These are phyloP conservation scores for Chionographis japonica DNA, from an alignment of 106 monocot genomes.

Conservation along the genomic window DNA sequence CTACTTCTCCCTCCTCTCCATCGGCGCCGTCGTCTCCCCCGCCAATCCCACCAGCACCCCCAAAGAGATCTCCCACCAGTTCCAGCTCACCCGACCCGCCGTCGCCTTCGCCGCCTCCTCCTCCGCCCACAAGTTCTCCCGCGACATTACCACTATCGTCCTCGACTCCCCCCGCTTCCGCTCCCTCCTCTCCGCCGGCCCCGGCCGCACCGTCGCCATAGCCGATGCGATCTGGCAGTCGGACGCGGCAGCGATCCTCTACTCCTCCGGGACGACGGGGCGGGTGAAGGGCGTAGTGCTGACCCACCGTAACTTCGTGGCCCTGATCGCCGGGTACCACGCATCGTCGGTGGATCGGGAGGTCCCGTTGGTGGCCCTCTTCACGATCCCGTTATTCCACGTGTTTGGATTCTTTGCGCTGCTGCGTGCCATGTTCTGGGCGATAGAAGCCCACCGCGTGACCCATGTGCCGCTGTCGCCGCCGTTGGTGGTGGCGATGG, in stretches of 20 bases:
- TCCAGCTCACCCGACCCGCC: slow-evolving; percentile 9
- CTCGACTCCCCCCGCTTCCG: slow-evolving; percentile 37
- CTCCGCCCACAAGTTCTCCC: slow-evolving; percentile 21
- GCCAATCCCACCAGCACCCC: slow-evolving; percentile 30
- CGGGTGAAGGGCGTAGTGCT: slow-evolving; percentile 24
- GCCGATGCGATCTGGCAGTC: slow-evolving; percentile 18
- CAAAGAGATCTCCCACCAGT: slow-evolving; percentile 21
- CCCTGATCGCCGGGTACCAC: slow-evolving; percentile 1
- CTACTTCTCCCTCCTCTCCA: slow-evolving; percentile 37
- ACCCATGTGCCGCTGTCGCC: slow-evolving; percentile 5
- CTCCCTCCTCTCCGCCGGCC: background rate
- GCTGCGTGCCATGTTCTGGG: background rate
- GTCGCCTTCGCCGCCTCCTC: slow-evolving; percentile 17
- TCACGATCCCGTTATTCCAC: background rate
- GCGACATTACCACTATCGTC: slow-evolving; percentile 7
- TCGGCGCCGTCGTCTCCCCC: slow-evolving; percentile 38
- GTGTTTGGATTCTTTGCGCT: background rate
- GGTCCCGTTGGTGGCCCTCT: background rate
- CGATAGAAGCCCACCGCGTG: background rate
- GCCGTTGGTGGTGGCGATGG: slow-evolving; percentile 17
- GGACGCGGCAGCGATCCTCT: slow-evolving; percentile 35
- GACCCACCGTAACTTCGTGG: slow-evolving; percentile 33
- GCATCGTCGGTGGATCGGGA: no score
- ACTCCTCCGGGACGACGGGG: slow-evolving; percentile 55
- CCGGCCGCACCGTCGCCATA: background rate